These are phyloP conservation scores for Candolleomyces eurysporus DNA, from an alignment of 768 basidiomycete genomes.

Conservation along the genomic window DNA sequence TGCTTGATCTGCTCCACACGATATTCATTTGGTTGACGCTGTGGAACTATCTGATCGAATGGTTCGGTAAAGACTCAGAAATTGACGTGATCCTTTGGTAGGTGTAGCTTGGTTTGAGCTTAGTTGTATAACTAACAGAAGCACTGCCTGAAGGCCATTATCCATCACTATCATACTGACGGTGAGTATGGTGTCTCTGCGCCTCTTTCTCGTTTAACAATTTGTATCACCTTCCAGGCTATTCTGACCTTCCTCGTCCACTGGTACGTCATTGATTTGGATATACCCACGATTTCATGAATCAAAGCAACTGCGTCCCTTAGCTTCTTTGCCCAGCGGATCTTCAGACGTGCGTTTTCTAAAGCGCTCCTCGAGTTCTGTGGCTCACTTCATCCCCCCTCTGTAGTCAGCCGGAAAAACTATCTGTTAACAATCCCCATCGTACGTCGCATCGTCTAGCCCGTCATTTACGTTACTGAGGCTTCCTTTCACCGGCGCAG, in stretches of 20 bases:
- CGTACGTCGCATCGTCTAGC: constrained; percentile 17
- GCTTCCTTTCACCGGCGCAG: constrained; percentile 11
- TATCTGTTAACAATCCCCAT: constrained; percentile 30
- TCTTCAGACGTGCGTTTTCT: constrained; percentile 32
- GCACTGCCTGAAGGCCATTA: too few relatives aligned
- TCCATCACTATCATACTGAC: background rate
- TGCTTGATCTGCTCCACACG: constrained; percentile 37
- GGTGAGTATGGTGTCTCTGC: background rate
- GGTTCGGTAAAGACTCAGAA: constrained; percentile 23
- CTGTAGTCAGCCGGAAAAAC: constrained; percentile 35
- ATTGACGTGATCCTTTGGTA: constrained; percentile 36
- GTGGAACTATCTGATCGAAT: constrained; percentile 36
- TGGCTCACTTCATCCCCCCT: background rate
- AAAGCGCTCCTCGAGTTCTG: background rate
- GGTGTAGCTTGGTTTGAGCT: too few relatives aligned
- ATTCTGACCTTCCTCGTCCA: constrained; percentile 31
- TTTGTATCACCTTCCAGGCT: constrained; percentile 10
- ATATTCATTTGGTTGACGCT: constrained; percentile 34
- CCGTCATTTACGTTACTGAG: background rate
- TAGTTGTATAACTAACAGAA: too few relatives aligned
- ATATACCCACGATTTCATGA: background rate
- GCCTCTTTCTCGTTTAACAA: background rate
- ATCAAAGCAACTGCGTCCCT: background rate
- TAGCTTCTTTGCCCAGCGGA: constrained; percentile 37
- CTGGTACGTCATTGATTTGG: constrained; percentile 12